phyloP scores from a whole-genome alignment of 805 yeast genomes.

The Dipodascopsis tothii region DNA sequence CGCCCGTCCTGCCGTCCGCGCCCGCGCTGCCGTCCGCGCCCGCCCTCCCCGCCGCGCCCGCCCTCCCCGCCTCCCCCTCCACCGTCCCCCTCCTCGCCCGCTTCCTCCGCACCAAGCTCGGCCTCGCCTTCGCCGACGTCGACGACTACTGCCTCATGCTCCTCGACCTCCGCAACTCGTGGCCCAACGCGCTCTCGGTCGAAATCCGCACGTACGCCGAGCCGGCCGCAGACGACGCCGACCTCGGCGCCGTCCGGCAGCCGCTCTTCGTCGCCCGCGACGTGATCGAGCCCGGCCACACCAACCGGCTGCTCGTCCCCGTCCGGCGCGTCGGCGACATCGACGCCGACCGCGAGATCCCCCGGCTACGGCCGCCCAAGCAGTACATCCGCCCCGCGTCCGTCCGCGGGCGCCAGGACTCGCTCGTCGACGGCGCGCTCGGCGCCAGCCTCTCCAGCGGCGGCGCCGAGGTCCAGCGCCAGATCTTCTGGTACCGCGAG shows the following conservation, averaged over 20 bases:
- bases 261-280: slow-evolving; percentile 7
- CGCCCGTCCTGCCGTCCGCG: too few relatives aligned
- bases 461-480: slow-evolving; percentile 25
- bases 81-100: slow-evolving; percentile 9
- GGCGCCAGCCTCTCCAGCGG: not conserved
- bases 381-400: slow-evolving; percentile 9
- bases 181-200: slow-evolving; percentile 48
- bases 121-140: slow-evolving; percentile 28
- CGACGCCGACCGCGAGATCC: slow-evolving; percentile 8
- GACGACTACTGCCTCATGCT: slow-evolving; percentile 57
- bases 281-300: slow-evolving; percentile 39
- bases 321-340: slow-evolving; percentile 40
- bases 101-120: slow-evolving; percentile 12
- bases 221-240: slow-evolving; percentile 20
- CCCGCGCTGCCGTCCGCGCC: too few relatives aligned
- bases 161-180: slow-evolving; percentile 72
- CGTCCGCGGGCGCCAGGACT: not conserved
- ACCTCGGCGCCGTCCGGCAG: not conserved
- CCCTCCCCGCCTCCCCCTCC: not conserved
- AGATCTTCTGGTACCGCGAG: slow-evolving; percentile 76
- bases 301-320: slow-evolving; percentile 64
- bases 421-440: not conserved
- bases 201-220: slow-evolving; percentile 20
- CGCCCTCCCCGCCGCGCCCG: not conserved
- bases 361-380: slow-evolving; percentile 16